Percentiles rank a stretch among this genome's conserved stretches.
These are phyloP conservation scores for Chlorella ohadii DNA, from an alignment of 139 green algal species.

Conservation along the genomic window DNA sequence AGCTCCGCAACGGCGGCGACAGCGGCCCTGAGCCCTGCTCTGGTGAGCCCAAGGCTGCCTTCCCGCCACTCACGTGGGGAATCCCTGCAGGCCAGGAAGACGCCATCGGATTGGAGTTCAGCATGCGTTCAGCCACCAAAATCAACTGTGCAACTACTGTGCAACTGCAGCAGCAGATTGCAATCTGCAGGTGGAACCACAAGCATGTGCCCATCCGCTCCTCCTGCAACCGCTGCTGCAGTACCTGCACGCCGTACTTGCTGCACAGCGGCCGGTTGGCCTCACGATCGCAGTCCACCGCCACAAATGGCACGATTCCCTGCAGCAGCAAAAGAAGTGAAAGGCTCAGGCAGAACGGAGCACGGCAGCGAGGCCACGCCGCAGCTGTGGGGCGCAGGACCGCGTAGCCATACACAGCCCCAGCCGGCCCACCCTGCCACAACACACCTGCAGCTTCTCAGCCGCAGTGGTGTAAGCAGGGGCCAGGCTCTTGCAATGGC, in stretches of 20 bases:
- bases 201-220: neutral
- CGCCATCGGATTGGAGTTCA: neutral
- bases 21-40: too few species aligned
- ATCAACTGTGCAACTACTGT: neutral
- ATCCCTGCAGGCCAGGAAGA: conserved; percentile 28
- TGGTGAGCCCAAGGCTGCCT: too few species aligned
- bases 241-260: conserved; percentile 21
- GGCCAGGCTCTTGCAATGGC: conserved; percentile 55
- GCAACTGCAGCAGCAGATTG: neutral
- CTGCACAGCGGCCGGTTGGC: conserved; percentile 47
- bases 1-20: too few species aligned
- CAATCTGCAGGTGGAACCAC: too few species aligned
- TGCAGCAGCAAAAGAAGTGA: conserved; percentile 11
- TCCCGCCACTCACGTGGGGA: conserved; percentile 41
- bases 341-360: too few species aligned
- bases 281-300: conserved; percentile 49
- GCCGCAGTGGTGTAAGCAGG: conserved; percentile 34
- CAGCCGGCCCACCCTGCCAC: neutral
- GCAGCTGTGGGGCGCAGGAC: too few species aligned
- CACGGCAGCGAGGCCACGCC: too few species aligned
- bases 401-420: neutral
- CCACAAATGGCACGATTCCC: conserved; percentile 45
- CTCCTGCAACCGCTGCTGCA: too few species aligned
- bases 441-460: conserved; percentile 20
- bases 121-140: neutral